Conservation (phyloP, 768 basidiomycete species). For the Clitopilus passeckerianus region DNA sequence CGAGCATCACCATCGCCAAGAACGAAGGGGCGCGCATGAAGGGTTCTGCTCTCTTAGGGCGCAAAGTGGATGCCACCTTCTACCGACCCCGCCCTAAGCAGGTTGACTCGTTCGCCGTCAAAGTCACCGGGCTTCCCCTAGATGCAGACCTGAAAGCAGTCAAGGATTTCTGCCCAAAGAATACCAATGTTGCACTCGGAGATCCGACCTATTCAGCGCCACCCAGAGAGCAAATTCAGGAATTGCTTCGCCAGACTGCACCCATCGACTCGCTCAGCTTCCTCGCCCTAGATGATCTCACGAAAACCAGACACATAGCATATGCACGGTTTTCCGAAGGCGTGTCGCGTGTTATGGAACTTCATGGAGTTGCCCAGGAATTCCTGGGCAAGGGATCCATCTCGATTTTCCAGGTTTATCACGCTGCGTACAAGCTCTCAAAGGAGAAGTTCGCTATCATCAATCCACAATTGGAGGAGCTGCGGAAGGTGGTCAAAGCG, state of each 20-base stretch:
- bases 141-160: slow-evolving; percentile 25
- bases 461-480: slow-evolving; percentile 27
- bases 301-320: slow-evolving; percentile 26
- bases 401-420: slow-evolving; percentile 32
- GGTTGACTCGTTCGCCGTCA: slow-evolving; percentile 33
- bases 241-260: slow-evolving; percentile 28
- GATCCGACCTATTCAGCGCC: slow-evolving; percentile 28
- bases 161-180: slow-evolving; percentile 23
- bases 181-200: slow-evolving; percentile 21
- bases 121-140: slow-evolving; percentile 38
- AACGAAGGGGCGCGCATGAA: slow-evolving; percentile 33
- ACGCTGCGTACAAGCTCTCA: slow-evolving; percentile 32
- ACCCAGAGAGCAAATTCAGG: slow-evolving; percentile 26
- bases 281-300: slow-evolving; percentile 23
- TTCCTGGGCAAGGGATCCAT: slow-evolving; percentile 33
- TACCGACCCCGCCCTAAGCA: slow-evolving; percentile 26
- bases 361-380: slow-evolving; percentile 22
- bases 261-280: slow-evolving; percentile 34
- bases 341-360: slow-evolving; percentile 19
- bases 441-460: slow-evolving; percentile 26
- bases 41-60: slow-evolving; percentile 30
- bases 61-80: slow-evolving; percentile 34
- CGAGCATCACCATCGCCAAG: slow-evolving; percentile 36
- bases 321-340: slow-evolving; percentile 35
- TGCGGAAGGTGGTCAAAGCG: slow-evolving; percentile 17